A percentile compares a stretch with the other conserved stretches of the same genome.
Conservation (phyloP, 345 rosid species). For the Eucalyptus rudis region DNA sequence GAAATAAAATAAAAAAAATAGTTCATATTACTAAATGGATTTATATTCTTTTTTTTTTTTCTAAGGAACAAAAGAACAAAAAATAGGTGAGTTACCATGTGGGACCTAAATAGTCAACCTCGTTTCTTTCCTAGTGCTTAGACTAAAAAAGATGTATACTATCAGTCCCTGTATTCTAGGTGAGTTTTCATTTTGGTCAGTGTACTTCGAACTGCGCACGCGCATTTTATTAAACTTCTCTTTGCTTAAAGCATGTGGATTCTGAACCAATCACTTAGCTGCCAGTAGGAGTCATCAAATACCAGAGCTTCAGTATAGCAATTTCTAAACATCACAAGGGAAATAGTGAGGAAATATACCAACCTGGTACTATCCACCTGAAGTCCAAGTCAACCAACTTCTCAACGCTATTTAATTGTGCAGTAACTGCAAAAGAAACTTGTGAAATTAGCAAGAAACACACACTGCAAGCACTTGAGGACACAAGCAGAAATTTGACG, state of each 20-base stretch:
- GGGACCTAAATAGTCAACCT: neutral
- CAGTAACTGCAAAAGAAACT: constrained; percentile 8
- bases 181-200: neutral
- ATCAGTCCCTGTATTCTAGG: neutral
- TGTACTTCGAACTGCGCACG: neutral
- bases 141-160: neutral
- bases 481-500: neutral
- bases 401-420: constrained; percentile 13
- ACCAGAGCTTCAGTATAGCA: neutral
- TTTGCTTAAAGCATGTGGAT: neutral
- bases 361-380: constrained; percentile 29
- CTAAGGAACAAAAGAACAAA: too few species aligned
- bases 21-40: too few species aligned
- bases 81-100: too few species aligned
- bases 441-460: neutral
- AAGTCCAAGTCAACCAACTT: constrained; percentile 15
- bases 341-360: neutral
- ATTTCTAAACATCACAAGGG: neutral
- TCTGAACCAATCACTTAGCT: neutral
- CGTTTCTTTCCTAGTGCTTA: neutral
- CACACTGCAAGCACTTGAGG: neutral
- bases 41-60: too few species aligned
- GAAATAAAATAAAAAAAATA: too few species aligned
- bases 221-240: neutral
- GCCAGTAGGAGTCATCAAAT: neutral